These are phyloP conservation scores for Irpex sp. DNA, from an alignment of 1,284 basidiomycete species.

Conservation along the genomic window DNA sequence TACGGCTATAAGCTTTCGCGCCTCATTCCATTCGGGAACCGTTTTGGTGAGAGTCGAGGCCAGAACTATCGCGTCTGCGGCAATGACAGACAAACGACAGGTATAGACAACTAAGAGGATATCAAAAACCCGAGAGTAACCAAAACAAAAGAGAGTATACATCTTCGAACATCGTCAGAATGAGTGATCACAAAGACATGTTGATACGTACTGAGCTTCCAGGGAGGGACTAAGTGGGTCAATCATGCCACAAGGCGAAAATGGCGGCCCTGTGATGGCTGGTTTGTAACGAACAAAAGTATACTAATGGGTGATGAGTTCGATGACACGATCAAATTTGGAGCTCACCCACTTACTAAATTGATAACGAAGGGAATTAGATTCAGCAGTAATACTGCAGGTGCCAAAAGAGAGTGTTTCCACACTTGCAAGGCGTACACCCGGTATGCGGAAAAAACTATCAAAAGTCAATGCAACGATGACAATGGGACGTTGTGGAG, in stretches of 20 bases:
- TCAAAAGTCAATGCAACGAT: neutral
- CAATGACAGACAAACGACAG: neutral
- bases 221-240: neutral
- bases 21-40: neutral
- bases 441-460: conserved; percentile 1
- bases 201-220: neutral
- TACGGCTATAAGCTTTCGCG: neutral
- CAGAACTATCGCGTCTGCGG: neutral
- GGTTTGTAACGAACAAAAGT: neutral
- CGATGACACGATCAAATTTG: neutral
- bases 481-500: neutral
- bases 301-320: neutral
- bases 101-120: neutral
- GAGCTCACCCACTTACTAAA: neutral
- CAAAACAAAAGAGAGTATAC: neutral
- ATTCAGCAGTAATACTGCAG: neutral
- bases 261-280: neutral
- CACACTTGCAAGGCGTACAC: neutral
- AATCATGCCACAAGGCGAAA: conserved; percentile 1
- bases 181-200: too few relatives aligned
- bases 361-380: neutral
- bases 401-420: neutral
- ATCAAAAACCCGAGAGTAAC: neutral
- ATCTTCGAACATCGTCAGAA: neutral
- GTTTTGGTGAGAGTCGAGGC: neutral